Base-by-base conservation (phyloP, 768 basidiomycete species). In the Boletus insuetus region DNA sequence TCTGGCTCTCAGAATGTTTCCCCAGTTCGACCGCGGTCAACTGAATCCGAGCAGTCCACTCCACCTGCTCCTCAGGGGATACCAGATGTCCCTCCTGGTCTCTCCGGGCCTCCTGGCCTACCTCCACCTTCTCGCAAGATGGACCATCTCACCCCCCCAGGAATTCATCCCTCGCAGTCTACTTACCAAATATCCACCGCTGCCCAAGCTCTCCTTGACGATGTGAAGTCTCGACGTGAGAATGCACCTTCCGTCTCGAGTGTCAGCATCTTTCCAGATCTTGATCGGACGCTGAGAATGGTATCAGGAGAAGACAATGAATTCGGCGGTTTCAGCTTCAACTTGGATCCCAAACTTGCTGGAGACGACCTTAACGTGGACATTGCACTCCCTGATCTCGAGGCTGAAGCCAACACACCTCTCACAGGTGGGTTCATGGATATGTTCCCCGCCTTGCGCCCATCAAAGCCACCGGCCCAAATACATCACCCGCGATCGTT, bases 151-250 rank as follows among this genome's bases (percentile, higher is more conserved):
- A 80, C 63, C 77, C 81, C 34, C 73, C 58, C 61, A 19, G 64
- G 64, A 39, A 66, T 69, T 29, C 82, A 61, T 46, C 80, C 53
- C 64, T 80, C 58, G 72, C 85, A 61, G 24, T 62, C 69, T 26
- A 82, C 81, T 6, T 95, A 94, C 69, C 91, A 94, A 64, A 90
- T 94, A 78, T 94, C 93, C 0, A 88, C 78, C 16, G 88, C 91
- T 38, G 91, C 90, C 3, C 87, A 87, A 58, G 90, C 89, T 1
- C 77, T 95, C 44, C 76, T 95, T 44, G 90, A 94, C 54, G 93
- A 94, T 61, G 82, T 95, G 38, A 87, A 84, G 65, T 83, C 83
- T 20, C 77, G 91, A 34, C 80, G 91, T 43, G 88, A 91, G 61
- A 77, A 81, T 9, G 74, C 75, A 3, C 67, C 77, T 20, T 64